Evolutionary conservation across 83 land plant genomes (phyloP).

Genomic region (Picea engelmannii): DNA sequence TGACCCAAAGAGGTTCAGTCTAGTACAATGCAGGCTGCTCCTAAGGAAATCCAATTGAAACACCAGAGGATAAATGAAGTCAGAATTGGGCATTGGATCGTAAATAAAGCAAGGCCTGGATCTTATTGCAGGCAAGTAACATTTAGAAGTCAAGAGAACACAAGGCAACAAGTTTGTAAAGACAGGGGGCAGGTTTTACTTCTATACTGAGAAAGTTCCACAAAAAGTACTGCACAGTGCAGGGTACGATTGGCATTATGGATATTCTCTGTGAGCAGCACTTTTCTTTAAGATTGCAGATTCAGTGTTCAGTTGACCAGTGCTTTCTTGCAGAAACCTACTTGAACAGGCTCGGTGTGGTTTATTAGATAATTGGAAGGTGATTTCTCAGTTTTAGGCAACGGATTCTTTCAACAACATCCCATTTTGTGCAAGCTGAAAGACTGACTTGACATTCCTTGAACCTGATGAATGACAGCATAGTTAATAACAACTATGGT

Average conservation of each 20-base stretch:
- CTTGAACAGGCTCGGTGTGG: neutral
- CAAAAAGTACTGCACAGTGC: neutral
- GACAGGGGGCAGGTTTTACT: neutral
- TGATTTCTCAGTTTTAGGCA: neutral
- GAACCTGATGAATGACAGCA: neutral
- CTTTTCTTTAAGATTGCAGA: constrained; percentile 1
- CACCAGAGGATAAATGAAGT: constrained; percentile 35
- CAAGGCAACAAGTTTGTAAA: neutral
- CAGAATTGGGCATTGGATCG: neutral
- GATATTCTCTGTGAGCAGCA: neutral
- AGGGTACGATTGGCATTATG: neutral
- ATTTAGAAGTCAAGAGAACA: neutral
- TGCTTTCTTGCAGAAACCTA: neutral
- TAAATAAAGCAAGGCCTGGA: neutral
- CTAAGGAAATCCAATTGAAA: no score
- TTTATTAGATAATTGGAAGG: neutral
- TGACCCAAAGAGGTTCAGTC: no score
- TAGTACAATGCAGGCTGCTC: no score
- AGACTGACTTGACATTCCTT: neutral
- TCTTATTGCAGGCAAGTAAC: no score
- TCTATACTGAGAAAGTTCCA: neutral
- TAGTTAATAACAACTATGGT: neutral
- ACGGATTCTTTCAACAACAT: neutral
- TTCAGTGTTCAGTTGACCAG: neutral
- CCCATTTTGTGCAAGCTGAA: neutral